These are phyloP conservation scores for Protea cynaroides DNA, from an alignment of 164 flowering plant species.

Conservation along the genomic window DNA sequence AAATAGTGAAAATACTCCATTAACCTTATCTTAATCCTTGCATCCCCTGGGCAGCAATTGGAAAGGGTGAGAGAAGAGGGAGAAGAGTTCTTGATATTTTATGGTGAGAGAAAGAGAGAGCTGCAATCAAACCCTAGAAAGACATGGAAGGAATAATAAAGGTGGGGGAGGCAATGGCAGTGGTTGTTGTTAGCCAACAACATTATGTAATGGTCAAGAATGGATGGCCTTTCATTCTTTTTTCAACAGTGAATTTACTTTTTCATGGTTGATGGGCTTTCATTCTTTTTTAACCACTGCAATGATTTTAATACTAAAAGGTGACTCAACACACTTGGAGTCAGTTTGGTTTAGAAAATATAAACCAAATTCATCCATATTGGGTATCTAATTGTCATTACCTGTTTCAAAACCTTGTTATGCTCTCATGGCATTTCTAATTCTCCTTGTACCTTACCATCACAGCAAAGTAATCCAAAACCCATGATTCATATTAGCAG, in stretches of 20 bases:
- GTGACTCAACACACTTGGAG: conserved; percentile 41
- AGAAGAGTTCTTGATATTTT: too few relatives aligned
- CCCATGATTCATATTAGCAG: conserved; percentile 34
- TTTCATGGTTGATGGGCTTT: conserved; percentile 8
- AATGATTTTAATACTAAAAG: conserved; percentile 55
- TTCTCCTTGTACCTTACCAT: conserved; percentile 31
- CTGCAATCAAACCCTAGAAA: neutral
- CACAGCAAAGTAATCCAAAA: conserved; percentile 32
- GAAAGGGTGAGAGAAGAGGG: too few relatives aligned
- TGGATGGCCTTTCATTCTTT: conserved; percentile 48
- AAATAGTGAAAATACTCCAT: too few relatives aligned
- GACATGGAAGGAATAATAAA: neutral
- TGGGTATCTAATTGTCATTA: neutral
- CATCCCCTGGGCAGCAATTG: too few relatives aligned
- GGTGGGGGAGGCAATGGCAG: conserved; percentile 6
- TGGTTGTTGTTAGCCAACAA: conserved; percentile 65
- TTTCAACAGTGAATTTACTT: conserved; percentile 9
- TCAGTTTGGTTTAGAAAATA: too few relatives aligned
- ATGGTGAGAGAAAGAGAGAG: neutral
- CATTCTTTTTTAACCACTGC: conserved; percentile 8
- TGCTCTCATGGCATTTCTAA: conserved; percentile 15
- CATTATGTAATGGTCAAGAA: conserved; percentile 39
- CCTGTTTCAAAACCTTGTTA: too few relatives aligned
- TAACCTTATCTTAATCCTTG: too few relatives aligned
- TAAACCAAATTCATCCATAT: too few relatives aligned